Conservation (phyloP, 148 eudicot species). For the Spergularia marina region DNA sequence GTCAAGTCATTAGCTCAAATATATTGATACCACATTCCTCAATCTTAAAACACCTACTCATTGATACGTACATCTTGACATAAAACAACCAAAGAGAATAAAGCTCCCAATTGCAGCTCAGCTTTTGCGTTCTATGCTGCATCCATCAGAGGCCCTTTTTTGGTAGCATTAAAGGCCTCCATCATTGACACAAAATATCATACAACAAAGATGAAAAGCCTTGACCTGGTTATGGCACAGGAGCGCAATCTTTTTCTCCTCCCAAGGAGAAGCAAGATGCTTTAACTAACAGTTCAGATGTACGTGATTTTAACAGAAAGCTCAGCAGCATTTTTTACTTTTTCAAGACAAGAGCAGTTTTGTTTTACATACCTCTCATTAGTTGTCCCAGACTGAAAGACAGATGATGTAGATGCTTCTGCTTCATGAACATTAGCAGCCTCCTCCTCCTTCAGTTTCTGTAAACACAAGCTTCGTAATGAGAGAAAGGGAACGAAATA, state of each 20-base stretch:
- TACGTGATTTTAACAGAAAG: too few relatives aligned
- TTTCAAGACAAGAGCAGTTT: too few relatives aligned
- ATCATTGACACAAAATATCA: too few relatives aligned
- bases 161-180: too few relatives aligned
- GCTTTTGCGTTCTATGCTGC: background rate
- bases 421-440: conserved; percentile 31
- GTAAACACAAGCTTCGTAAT: conserved; percentile 40
- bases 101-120: background rate
- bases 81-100: too few relatives aligned
- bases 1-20: background rate
- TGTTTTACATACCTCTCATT: conserved; percentile 38
- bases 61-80: background rate
- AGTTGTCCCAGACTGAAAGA: conserved; percentile 35
- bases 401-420: conserved; percentile 46
- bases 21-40: background rate
- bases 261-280: background rate
- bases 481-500: conserved; percentile 25
- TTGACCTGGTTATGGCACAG: background rate
- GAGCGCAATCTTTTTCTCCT: background rate
- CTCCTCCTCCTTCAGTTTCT: conserved; percentile 69
- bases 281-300: background rate
- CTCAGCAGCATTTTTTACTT: too few relatives aligned
- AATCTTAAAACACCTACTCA: background rate
- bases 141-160: too few relatives aligned
- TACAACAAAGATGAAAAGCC: background rate